Evolutionary conservation across 2,329 filamentous ascomycete species (phyloP), one percentile per base, ranked within the genome.

Genomic region (Hymenoscyphus fructigenus): DNA sequence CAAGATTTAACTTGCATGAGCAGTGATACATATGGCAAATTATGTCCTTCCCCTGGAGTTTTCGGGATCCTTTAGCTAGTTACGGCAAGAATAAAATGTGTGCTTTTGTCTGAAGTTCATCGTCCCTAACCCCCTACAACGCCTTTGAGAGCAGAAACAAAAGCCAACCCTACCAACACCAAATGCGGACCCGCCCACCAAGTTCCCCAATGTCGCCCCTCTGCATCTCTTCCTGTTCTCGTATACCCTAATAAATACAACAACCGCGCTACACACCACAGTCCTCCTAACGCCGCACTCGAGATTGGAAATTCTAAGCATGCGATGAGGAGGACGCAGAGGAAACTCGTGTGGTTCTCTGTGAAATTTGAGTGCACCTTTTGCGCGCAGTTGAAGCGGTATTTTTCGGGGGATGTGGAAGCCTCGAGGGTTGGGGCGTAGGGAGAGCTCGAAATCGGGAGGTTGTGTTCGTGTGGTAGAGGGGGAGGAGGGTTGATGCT

Each of bases 151-250:
- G 53, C n/a, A 23, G 53, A 56, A 14, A 56, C 14, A 56, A 56
- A 14, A 20, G 53, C 53, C 53, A 56, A 6, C 3, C 17, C 23
- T 14, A 56, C 14, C 14, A 56, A 56, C 23, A 56, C 28, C 17
- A 56, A 14, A 29, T 29, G 53, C 6, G 53, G 53, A 5, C 53
- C 53, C 53, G 9, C n/a, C n/a, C n/a, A n/a, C n/a, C n/a, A n/a
- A n/a, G n/a, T n/a, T n/a, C n/a, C n/a, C n/a, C 28, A 57, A 57
- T 57, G 55, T n/a, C 55, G 9, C 12, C 28, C 28, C 55, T 57
- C 29, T 4, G 6, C 55, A 29, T 57, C 28, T 32, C 29, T 34
- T 23, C 28, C 53, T 29, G 9, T 32, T 57, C 55, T 32, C 28
- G 23, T 32, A n/a, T 57, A 57, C 9, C 55, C 28, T 23, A 29